These are phyloP conservation scores for Daldinia vernicosa DNA, from an alignment of 495 filamentous ascomycete genomes.

Conservation along the genomic window DNA sequence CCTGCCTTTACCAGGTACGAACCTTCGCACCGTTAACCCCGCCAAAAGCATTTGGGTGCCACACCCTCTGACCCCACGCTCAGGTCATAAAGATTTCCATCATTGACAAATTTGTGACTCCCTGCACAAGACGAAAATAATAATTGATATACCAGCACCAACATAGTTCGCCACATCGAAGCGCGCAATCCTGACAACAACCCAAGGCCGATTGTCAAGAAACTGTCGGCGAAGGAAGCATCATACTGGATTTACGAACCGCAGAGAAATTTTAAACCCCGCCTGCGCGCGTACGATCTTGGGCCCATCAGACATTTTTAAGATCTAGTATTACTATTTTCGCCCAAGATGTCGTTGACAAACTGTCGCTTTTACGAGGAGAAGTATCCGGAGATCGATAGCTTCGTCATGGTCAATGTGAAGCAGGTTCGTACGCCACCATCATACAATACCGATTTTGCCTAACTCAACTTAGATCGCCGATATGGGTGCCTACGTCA, in stretches of 20 bases:
- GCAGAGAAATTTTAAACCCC: conserved; percentile 17
- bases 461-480: conserved; percentile 73
- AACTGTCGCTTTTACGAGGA: conserved; percentile 99
- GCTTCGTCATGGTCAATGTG: conserved; percentile 99
- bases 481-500: conserved; percentile 99
- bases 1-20: neutral
- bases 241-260: conserved; percentile 18
- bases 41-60: conserved; percentile 37
- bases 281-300: conserved; percentile 39
- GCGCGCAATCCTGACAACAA: conserved; percentile 6
- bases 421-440: conserved; percentile 73
- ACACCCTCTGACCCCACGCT: conserved; percentile 45
- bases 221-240: conserved; percentile 4
- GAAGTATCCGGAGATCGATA: conserved; percentile 97
- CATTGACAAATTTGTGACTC: conserved; percentile 42
- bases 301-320: conserved; percentile 17
- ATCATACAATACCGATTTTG: conserved; percentile 9
- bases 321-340: conserved; percentile 13
- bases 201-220: neutral
- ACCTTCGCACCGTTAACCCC: conserved; percentile 21
- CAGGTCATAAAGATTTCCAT: conserved; percentile 46
- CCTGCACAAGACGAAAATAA: conserved; percentile 17
- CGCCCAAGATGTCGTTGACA: conserved; percentile 86
- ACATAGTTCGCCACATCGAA: conserved; percentile 8
- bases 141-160: neutral